phyloP scores from a whole-genome alignment of 2,329 filamentous ascomycete genomes.

The Sporothrix dimorphospora region DNA sequence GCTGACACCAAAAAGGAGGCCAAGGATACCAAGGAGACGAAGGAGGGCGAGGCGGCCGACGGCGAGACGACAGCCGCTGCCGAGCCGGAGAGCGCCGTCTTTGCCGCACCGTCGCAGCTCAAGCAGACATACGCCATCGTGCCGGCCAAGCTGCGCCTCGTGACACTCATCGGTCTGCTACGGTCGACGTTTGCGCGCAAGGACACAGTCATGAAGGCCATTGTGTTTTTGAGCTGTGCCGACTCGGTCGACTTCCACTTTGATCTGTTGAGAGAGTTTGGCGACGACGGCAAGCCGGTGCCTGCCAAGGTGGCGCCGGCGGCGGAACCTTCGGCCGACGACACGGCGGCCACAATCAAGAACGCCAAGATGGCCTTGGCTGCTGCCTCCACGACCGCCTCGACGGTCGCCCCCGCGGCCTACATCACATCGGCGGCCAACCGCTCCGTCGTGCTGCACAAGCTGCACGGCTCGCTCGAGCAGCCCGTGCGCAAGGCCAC shows the following conservation, averaged over 20 bases:
- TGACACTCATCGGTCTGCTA: slow-evolving; percentile 81
- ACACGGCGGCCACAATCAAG: slow-evolving; percentile 34
- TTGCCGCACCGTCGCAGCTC: slow-evolving; percentile 85
- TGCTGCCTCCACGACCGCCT: slow-evolving; percentile 45
- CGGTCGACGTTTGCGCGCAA: slow-evolving; percentile 86
- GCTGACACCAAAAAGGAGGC: slow-evolving; percentile 38
- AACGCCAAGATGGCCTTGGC: slow-evolving; percentile 34
- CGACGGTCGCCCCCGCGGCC: slow-evolving; percentile 69
- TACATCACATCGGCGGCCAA: slow-evolving; percentile 77
- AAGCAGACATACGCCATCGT: slow-evolving; percentile 90
- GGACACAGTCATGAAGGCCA: slow-evolving; percentile 93
- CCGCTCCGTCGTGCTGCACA: slow-evolving; percentile 72
- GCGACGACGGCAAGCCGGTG: slow-evolving; percentile 23
- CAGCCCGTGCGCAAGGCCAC: slow-evolving; percentile 88
- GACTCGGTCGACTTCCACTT: slow-evolving; percentile 98
- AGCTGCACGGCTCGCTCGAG: slow-evolving; percentile 87
- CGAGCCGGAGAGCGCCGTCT: slow-evolving; percentile 48
- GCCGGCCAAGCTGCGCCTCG: slow-evolving; percentile 85
- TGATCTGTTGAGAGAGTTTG: slow-evolving; percentile 66
- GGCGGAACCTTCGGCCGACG: slow-evolving; percentile 16
- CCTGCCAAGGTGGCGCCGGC: not conserved
- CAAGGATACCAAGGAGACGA: slow-evolving; percentile 28
- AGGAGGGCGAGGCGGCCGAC: slow-evolving; percentile 48
- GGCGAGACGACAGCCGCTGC: not conserved
- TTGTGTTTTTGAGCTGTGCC: slow-evolving; percentile 94